Evolutionary conservation across 2,329 filamentous ascomycete species (phyloP).

Genomic region (Penicillium sumatraense): DNA sequence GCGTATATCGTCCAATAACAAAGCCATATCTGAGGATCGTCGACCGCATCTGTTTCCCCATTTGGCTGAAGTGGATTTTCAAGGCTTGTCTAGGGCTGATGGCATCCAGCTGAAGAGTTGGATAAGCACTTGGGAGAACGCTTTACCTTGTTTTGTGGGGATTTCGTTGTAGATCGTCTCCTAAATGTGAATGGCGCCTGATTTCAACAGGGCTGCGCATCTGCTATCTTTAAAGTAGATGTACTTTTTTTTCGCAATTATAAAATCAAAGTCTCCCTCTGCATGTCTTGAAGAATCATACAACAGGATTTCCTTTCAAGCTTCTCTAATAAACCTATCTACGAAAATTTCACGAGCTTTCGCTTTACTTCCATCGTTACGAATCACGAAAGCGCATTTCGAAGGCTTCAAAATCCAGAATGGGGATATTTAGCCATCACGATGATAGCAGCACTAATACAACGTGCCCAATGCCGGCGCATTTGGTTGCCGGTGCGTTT

Average conservation of each 20-base stretch:
- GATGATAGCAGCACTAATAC: not conserved
- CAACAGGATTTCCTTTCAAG: not conserved
- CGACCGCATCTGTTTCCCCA: conserved; percentile 4
- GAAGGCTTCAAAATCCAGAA: not conserved
- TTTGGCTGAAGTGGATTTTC: not conserved
- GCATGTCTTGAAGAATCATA: not conserved
- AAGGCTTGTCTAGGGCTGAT: conserved; percentile 5
- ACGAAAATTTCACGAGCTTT: no score
- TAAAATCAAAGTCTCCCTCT: not conserved
- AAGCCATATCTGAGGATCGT: not conserved
- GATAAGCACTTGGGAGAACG: not conserved
- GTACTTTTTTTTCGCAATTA: not conserved
- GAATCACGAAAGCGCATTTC: no score
- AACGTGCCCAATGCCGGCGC: conserved; percentile 15
- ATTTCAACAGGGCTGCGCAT: not conserved
- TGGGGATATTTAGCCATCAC: conserved; percentile 6
- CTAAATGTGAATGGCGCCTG: not conserved
- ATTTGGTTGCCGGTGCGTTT: conserved; percentile 11
- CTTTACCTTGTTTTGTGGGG: not conserved
- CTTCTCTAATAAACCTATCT: no score
- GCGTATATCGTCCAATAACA: not conserved
- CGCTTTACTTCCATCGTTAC: no score
- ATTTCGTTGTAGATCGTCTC: not conserved
- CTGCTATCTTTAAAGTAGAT: no score
- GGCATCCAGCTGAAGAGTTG: not conserved